phyloP scores from a whole-genome alignment of 2,329 filamentous ascomycete genomes.

The Ophiostoma tasmaniense region DNA sequence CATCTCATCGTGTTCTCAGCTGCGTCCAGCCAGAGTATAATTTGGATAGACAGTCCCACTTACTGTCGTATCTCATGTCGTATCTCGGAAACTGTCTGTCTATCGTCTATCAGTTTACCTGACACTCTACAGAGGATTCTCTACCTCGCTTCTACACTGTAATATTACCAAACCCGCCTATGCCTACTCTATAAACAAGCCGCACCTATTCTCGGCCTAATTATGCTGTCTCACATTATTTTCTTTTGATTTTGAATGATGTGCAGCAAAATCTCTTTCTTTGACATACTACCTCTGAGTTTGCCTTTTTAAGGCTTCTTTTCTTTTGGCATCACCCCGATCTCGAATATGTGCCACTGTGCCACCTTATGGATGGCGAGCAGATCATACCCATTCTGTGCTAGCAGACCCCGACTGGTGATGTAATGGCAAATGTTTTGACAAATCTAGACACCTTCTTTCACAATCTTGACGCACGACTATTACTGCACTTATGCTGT shows the following conservation, averaged over 20 bases:
- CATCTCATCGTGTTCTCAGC: neutral
- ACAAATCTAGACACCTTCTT: neutral
- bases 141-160: neutral
- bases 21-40: neutral
- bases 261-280: neutral
- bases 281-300: neutral
- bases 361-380: neutral
- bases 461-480: neutral
- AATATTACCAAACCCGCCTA: neutral
- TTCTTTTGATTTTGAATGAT: neutral
- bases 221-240: neutral
- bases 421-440: neutral
- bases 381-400: neutral
- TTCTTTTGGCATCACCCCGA: neutral
- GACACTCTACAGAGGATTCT: neutral
- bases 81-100: neutral
- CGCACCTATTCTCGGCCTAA: neutral
- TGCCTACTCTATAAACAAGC: neutral
- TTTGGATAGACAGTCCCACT: constrained; percentile 2
- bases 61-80: neutral
- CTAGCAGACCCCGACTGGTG: neutral
- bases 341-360: neutral
- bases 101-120: neutral
- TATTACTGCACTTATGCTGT: neutral
- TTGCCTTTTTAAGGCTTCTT: neutral